Evolutionary conservation across 345 rosid species (phyloP).

Genomic region (Rhodamnia rubescens): DNA sequence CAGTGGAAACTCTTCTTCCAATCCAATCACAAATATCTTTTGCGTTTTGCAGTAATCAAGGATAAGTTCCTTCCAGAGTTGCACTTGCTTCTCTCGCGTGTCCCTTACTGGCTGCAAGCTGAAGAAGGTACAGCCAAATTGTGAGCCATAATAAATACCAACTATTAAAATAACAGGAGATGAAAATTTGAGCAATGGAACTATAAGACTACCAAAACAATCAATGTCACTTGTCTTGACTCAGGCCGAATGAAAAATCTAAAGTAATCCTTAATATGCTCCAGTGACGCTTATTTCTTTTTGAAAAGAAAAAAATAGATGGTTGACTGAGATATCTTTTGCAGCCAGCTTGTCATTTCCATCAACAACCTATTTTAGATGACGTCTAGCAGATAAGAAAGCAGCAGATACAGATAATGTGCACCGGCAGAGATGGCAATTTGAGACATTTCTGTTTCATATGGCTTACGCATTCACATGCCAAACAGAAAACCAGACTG

Average conservation of each 20-base stretch:
- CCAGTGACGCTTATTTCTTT: neutral
- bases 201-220: neutral
- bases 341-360: neutral
- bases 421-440: neutral
- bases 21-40: slow-evolving; percentile 47
- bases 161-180: neutral
- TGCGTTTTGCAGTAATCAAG: slow-evolving; percentile 75
- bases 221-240: no score
- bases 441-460: neutral
- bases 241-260: neutral
- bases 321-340: neutral
- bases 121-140: neutral
- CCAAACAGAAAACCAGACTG: neutral
- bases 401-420: neutral
- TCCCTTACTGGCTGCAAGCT: slow-evolving; percentile 97
- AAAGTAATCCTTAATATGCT: neutral
- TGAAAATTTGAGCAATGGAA: neutral
- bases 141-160: neutral
- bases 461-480: neutral
- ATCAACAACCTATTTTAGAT: neutral
- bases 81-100: slow-evolving; percentile 89
- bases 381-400: neutral
- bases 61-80: slow-evolving; percentile 88
- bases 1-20: slow-evolving; percentile 79
- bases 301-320: neutral